These are phyloP conservation scores for Malassezia obtusa DNA, from an alignment of 1,284 basidiomycete species.

Conservation along the genomic window DNA sequence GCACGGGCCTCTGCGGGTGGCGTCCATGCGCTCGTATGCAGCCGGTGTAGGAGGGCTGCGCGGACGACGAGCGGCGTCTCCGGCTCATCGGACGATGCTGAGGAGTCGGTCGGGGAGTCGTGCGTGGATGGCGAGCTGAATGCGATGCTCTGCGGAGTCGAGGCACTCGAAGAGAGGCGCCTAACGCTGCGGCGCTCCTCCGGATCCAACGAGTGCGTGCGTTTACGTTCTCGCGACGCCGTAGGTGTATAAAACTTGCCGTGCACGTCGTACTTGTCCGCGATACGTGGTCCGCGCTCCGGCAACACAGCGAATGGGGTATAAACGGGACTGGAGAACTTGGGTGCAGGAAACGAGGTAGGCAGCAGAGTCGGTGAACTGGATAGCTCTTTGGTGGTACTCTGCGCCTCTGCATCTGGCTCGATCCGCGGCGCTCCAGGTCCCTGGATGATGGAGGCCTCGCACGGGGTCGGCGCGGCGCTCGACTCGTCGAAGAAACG, in stretches of 20 bases:
- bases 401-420: too few species aligned
- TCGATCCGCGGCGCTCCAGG: neutral
- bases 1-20: neutral
- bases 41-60: neutral
- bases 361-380: neutral
- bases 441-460: neutral
- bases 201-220: neutral
- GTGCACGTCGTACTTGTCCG: constrained; percentile 15
- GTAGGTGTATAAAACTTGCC: constrained; percentile 13
- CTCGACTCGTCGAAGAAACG: constrained; percentile 8
- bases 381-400: neutral
- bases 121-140: neutral
- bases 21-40: constrained; percentile 1
- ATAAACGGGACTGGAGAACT: neutral
- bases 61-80: neutral
- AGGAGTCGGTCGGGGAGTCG: neutral
- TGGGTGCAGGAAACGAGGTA: neutral
- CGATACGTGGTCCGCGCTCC: neutral
- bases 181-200: neutral
- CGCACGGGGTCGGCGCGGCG: neutral
- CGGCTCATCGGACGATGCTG: neutral
- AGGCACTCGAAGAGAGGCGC: neutral
- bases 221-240: neutral
- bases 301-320: neutral
- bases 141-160: neutral